Evolutionary conservation across 495 filamentous ascomycete genomes (phyloP).

Genomic region (Aspergillus kassunensis): DNA sequence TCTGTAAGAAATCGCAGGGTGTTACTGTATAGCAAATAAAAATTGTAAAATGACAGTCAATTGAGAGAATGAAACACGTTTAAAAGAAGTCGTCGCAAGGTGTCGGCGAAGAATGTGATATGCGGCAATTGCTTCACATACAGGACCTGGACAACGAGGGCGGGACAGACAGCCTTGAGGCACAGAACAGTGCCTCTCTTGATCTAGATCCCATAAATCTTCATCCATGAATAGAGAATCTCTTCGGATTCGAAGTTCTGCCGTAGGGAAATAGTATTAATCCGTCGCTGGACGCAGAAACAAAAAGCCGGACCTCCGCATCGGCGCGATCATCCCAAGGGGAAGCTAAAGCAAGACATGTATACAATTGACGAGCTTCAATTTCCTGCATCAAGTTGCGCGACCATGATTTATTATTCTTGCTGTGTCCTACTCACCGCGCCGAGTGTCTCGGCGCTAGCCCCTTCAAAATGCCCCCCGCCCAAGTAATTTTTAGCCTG

Average conservation of each 20-base stretch:
- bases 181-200: too few species aligned
- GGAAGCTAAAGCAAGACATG: slow-evolving; percentile 27
- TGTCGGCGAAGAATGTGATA: background rate
- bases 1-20: too few species aligned
- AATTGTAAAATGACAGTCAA: too few species aligned
- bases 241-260: slow-evolving; percentile 20
- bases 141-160: slow-evolving; percentile 2
- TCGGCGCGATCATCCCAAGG: slow-evolving; percentile 39
- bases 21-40: too few species aligned
- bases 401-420: slow-evolving; percentile 37
- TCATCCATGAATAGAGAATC: too few species aligned
- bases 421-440: slow-evolving; percentile 31
- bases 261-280: slow-evolving; percentile 49
- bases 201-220: too few species aligned
- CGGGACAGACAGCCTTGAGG: background rate
- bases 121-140: slow-evolving; percentile 13
- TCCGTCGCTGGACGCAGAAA: slow-evolving; percentile 49
- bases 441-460: slow-evolving; percentile 38
- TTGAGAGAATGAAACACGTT: too few species aligned
- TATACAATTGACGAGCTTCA: slow-evolving; percentile 11
- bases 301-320: slow-evolving; percentile 41
- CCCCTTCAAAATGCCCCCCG: slow-evolving; percentile 38
- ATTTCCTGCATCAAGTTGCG: slow-evolving; percentile 20
- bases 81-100: background rate
- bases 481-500: slow-evolving; percentile 38